Base-by-base conservation (phyloP, 805 yeast genomes). In the Barnettozyma pratensis region DNA sequence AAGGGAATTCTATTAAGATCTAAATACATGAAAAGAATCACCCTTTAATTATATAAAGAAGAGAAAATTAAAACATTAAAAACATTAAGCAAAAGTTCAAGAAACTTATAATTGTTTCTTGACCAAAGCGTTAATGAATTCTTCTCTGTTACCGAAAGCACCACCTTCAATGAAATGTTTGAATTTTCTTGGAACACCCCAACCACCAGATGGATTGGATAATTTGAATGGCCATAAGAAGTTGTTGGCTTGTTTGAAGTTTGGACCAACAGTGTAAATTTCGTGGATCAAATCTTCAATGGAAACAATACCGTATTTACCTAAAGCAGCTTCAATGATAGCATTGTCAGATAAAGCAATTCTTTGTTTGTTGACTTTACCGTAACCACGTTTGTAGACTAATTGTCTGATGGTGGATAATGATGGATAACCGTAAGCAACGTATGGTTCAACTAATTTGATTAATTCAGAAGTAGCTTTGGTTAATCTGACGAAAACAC, bases 171-270 rank as follows among this genome's bases (percentile, higher is more conserved):
- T 85, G 73, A 86, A 89, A 80, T 89, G 96, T 80, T 83, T 83
- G 95, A 89, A 89, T 83, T 89, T 89, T 85, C 96, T 89, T 75
- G 83, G 79, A 63, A 87, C 87, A 81, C 96, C 92, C 96, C 95
- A 89, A 76, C 96, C 96, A 78, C 96, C 96, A 75, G 81, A 81
- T 76, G 96, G 96, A 85, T 86, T 87, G 66, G 96, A 87, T 73
- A 89, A 83, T 80, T 87, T 83, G 92, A 89, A 89, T 79, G 96
- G 96, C 95, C 96, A 88, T 77, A 89, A 81, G 83, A 89, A 89
- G 95, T 88, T 89, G 91, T 87, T 87, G 68, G 87, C 96, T 81
- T 89, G 96, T 81, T 89, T 89, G 90, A 89, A 89, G 91, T 89
- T 89, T 75, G 96, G 96, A 76, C 96, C 96, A 73, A 88, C 96